Evolutionary conservation across 1,284 basidiomycete species (phyloP), one percentile per base, ranked within the genome.

Genomic region (Mycena sp.): DNA sequence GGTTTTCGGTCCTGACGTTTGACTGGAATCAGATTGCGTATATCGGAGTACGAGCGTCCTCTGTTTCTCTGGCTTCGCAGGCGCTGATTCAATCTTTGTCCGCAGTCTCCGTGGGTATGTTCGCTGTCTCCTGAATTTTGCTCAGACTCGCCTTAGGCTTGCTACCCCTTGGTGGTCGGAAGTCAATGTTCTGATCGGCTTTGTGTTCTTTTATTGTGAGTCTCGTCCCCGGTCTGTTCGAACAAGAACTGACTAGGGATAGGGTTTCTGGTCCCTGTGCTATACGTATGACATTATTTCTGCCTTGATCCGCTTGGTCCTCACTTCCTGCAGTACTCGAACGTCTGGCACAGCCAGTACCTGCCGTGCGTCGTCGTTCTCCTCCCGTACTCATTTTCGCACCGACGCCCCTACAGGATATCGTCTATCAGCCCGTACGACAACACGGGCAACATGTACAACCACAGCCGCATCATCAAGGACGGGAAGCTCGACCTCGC

Each of bases 231-330:
- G 73, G 14, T 68, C 78, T 58, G 80, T 77, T 68, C 38, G 3
- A 10, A 14, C n/a, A 76, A 49, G 45, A 54, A 48, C 52, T 63
- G 49, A 69, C 63, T n/a, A 44, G 37, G 25, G 63, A 64, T 83
- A 85, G 84, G 85, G 92, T 78, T 95, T 74, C 72, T 94, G 44
- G 86, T 87, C 14, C 93, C 93, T 0, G 78, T 87, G 26, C 78
- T 84, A 60, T 81, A 84, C 21, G 92, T 78, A 14, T 45, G 53
- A 29, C 11, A 6, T 30, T 16, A 16, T 41, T 25, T 45, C 4
- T 3, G 6, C 5, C 40, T 11, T 21, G 23, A 12, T 29, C 21
- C 35, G 12, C n/a, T 21, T 9, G 59, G 77, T 87, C 48, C 73
- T 87, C 35, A 81, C 83, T 1, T 35, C 56, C 50, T 17, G 21